phyloP scores from a whole-genome alignment of 2,329 filamentous ascomycete species.

The Fusarium incarnatum region DNA sequence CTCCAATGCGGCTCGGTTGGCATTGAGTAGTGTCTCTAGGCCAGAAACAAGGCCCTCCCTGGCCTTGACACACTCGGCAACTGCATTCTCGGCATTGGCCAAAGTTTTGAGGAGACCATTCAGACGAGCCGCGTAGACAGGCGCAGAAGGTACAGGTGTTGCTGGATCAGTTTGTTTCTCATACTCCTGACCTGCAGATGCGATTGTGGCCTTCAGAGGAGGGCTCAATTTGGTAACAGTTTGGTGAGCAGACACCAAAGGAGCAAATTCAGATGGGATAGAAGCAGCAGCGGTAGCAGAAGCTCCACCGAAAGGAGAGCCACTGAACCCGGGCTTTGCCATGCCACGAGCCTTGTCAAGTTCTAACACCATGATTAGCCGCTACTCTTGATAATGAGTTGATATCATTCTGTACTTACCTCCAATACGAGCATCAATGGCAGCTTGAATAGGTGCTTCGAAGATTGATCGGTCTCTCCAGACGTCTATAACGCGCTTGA shows the following conservation, averaged over 20 bases:
- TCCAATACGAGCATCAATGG: slow-evolving; percentile 82
- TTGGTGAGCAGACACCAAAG: slow-evolving; percentile 80
- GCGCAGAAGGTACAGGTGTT: slow-evolving; percentile 78
- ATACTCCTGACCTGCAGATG: slow-evolving; percentile 83
- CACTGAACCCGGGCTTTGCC: slow-evolving; percentile 63
- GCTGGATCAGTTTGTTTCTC: slow-evolving; percentile 82
- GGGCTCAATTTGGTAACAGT: slow-evolving; percentile 78
- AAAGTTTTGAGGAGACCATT: slow-evolving; percentile 91
- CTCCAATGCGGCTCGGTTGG: slow-evolving; percentile 75
- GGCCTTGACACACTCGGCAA: slow-evolving; percentile 89
- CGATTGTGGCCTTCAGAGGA: slow-evolving; percentile 73
- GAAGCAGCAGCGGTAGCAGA: slow-evolving; percentile 67
- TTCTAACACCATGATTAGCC: slow-evolving; percentile 58
- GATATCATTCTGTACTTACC: slow-evolving; percentile 60
- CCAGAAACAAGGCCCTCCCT: slow-evolving; percentile 81
- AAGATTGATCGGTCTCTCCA: slow-evolving; percentile 92
- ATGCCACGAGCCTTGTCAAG: slow-evolving; percentile 70
- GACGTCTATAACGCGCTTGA: slow-evolving; percentile 90
- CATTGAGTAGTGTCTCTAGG: slow-evolving; percentile 83
- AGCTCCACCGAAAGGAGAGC: slow-evolving; percentile 69
- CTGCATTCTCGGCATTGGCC: slow-evolving; percentile 87
- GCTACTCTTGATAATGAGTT: neutral
- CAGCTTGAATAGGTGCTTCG: slow-evolving; percentile 80
- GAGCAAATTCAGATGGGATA: slow-evolving; percentile 80
- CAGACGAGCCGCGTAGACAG: slow-evolving; percentile 90